Conservation (phyloP, 768 basidiomycete species). For the Pleurotus cornucopiae region DNA sequence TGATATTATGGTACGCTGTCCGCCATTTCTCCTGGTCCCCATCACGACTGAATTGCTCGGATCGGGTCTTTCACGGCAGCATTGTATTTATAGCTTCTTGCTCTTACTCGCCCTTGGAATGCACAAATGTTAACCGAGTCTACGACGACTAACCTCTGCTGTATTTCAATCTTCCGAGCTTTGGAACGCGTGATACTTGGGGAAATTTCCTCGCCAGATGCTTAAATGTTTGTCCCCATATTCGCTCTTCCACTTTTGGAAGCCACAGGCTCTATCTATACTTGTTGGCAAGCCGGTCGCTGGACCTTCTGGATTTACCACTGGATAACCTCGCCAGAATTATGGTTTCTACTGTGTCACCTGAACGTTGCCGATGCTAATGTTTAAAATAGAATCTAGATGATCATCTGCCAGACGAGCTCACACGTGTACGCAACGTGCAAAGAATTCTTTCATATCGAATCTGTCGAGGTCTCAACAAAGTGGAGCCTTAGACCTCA, state of each 20-base stretch:
- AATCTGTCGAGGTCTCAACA: background rate
- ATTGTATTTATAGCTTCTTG: too few relatives aligned
- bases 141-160: too few relatives aligned
- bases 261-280: background rate
- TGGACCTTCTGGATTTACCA: background rate
- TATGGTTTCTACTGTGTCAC: background rate
- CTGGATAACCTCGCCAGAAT: slow-evolving; percentile 7
- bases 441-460: background rate
- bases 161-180: too few relatives aligned
- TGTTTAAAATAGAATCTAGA: background rate
- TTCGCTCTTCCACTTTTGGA: too few relatives aligned
- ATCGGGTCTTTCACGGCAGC: too few relatives aligned
- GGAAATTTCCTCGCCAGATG: too few relatives aligned
- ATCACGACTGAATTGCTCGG: background rate
- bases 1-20: too few relatives aligned
- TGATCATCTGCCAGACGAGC: background rate
- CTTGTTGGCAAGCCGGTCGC: too few relatives aligned
- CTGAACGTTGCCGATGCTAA: background rate
- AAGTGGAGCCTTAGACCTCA: background rate
- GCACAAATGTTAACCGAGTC: background rate
- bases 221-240: too few relatives aligned
- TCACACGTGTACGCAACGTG: background rate
- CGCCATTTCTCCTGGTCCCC: background rate
- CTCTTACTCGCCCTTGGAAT: too few relatives aligned
- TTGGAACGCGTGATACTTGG: too few relatives aligned